Base-by-base conservation (phyloP, 495 filamentous ascomycete species). In the Podospora comata region DNA sequence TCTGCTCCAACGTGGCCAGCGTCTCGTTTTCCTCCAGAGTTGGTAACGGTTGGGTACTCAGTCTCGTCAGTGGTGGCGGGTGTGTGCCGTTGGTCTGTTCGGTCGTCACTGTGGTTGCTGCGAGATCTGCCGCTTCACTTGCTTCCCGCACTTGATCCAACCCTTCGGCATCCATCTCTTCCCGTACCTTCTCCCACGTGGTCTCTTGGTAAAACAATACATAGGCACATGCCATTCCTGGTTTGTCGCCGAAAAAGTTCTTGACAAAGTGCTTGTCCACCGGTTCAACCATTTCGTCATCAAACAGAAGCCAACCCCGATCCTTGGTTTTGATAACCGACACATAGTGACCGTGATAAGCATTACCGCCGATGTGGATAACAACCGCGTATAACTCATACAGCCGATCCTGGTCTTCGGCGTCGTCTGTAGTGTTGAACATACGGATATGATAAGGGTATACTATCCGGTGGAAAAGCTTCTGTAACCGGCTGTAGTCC, bases 141-240 rank as follows among this genome's bases (percentile, higher is more conserved):
- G 84, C 85, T 48, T 85, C 73, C 64, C 86, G 83, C 57, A 88
- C 85, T 65, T 90, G 82, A 28, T 91, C 87, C 60, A 88, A 78
- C 27, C 90, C 89, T 76, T 97, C 94, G 27, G 89, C 89, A 69
- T 97, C 92, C 77, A 97, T 89, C 71, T 89, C 87, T 65, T 83
- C 89, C 70, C 90, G 84, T 60, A 98, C 88, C 62, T 91, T 93
- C 76, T 98, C 95, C 20, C 93, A 81, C 2, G 93, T 97, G 2
- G 94, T 97, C 77, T 99, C 94, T 75, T 97, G 95, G 75, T 99
- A 99, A 79, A 99, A 98, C 1, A 99, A 82, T 20, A 99, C 94
- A 73, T 99, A 99, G 23, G 95, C 95, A 78, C 93, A 97, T 20
- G 95, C 96, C 76, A 93, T 85, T 1, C 92, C 92, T 18, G 92